Base-by-base conservation (phyloP, 2,329 filamentous ascomycete species). In the Cordyceps militaris region DNA sequence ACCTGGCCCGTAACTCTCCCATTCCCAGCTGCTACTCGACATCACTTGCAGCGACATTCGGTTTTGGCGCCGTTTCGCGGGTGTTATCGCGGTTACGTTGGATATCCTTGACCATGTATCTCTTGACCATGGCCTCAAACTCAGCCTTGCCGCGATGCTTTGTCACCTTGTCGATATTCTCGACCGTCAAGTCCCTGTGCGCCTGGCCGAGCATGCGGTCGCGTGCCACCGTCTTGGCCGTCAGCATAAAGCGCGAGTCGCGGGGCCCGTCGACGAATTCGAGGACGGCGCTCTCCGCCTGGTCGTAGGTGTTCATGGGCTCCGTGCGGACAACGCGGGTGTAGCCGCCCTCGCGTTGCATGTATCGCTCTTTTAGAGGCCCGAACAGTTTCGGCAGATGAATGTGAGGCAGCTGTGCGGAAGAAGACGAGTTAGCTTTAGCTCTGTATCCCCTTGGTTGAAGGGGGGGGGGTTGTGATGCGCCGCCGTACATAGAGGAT, bases 161-260 rank as follows among this genome's bases (percentile, higher is more conserved):
- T 59, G 90, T 94, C 56, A 95, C 90, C 75, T 97, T 97, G 62
- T 79, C 77, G 47, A 93, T 80, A 74, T 97, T 97, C 68, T 82
- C 79, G 58, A 78, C 76, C 34, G 93, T 97, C 65, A 94, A 76
- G 32, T 88, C 80, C 63, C 84, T 88, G 66, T 89, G 75, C 2
- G 76, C 70, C 53, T 82, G 78, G 40, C 84, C 79, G 14, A 84
- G 71, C 49, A 71, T 67, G 58, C 78, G 73, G 67, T 85, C 80
- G 24, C 85, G 80, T 44, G 89, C 90, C 7, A 97, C 79, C 0
- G 90, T 86, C 65, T 88, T 88, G 26, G 94, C 94, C 3, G 92
- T 96, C 82, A 97, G 86, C 66, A 91, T 90, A 75, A 97, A 97
- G 34, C 92, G 88, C 78, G 96, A 89, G 73, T 99, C 94, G 70